Evolutionary conservation across 1,139 yeast genomes (phyloP), one percentile per base, ranked within the genome.

Genomic region (Candida freyschussii): DNA sequence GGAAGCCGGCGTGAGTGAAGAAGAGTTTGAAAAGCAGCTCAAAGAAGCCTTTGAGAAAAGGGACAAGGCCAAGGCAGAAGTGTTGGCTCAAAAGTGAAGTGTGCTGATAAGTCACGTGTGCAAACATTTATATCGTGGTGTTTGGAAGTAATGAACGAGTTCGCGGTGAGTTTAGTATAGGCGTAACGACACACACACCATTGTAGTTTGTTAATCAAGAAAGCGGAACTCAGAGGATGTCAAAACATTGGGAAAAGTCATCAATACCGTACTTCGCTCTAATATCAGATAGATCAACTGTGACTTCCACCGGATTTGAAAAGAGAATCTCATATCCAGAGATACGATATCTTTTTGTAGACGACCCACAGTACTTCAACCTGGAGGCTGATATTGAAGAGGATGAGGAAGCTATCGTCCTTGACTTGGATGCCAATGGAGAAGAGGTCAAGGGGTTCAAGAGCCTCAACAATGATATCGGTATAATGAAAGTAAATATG

Each of bases 1-100:
- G 70, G 52, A 49, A 27, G 50, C 55, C 6, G 57, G 56, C 9
- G 59, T 53, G 32, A 32, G 60, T 1, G 55, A 52, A 35, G 60
- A 60, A 27, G 63, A 63, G 17, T 62, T 62, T 41, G 69, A 64
- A 22, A 27, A 34, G 19, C 15, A 17, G 7, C 21, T 30, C 15
- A 14, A 16, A 14, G 21, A 19, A 19, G n/a, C n/a, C n/a, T n/a
- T n/a, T n/a, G n/a, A n/a, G n/a, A n/a, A n/a, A n/a, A n/a, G n/a
- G n/a, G n/a, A n/a, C n/a, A 6, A 17, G 21, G 27, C 26, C 4
- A 22, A 29, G n/a, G 17, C 17, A 7, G 14, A 17, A 13, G 32
- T 14, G 18, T n/a, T n/a, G n/a, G n/a, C n/a, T n/a, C n/a, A n/a
- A n/a, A n/a, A n/a, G n/a, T n/a, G n/a, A n/a, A n/a, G n/a, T n/a